phyloP scores from a whole-genome alignment of 106 monocot genomes.

The Dendrobium nobile region DNA sequence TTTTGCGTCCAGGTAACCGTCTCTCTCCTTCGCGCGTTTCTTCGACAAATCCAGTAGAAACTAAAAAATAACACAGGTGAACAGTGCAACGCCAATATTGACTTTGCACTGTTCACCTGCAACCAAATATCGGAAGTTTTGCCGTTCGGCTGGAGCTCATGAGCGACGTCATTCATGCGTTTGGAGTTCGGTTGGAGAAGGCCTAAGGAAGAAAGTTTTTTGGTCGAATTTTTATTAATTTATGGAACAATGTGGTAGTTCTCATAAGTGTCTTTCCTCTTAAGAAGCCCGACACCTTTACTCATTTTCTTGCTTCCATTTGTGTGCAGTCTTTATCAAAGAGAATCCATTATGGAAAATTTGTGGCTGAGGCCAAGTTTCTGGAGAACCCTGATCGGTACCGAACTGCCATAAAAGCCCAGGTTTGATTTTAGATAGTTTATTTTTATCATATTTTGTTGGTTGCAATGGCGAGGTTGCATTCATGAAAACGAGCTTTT shows the following conservation, averaged over 20 bases:
- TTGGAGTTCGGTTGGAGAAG: too few species aligned
- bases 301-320: background rate
- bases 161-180: too few species aligned
- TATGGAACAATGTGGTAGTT: background rate
- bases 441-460: background rate
- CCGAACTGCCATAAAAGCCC: slow-evolving; percentile 70
- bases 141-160: too few species aligned
- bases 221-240: background rate
- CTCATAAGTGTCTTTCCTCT: background rate
- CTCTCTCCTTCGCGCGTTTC: too few species aligned
- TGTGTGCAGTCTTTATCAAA: slow-evolving; percentile 66
- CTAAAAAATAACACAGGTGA: too few species aligned
- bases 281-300: background rate
- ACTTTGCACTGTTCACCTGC: too few species aligned
- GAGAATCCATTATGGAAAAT: slow-evolving; percentile 95
- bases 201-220: background rate
- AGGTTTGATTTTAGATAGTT: slow-evolving; percentile 25
- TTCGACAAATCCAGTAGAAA: too few species aligned
- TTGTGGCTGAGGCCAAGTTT: slow-evolving; percentile 95
- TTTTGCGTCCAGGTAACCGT: too few species aligned
- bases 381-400: slow-evolving; percentile 58
- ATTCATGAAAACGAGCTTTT: too few species aligned
- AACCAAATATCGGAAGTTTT: too few species aligned
- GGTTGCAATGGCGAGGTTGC: background rate
- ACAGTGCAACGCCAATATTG: too few species aligned